Base-by-base conservation (phyloP, 768 basidiomycete genomes). In the Cystobasidium ongulense region DNA sequence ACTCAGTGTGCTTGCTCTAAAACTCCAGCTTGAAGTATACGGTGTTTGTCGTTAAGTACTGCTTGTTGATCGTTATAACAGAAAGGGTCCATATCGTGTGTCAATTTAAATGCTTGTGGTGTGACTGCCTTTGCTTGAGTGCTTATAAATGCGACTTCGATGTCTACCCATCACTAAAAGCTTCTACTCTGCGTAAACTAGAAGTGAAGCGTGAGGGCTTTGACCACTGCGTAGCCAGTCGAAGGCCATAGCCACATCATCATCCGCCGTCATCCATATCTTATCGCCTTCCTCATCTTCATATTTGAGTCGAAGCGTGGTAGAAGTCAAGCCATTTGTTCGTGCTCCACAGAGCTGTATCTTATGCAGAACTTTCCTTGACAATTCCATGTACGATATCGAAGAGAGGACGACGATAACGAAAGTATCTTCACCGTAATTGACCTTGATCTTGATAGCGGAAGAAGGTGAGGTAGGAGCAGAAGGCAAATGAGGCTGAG, bases 221-320 rank as follows among this genome's bases (percentile, higher is more conserved):
- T 23, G 46, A 27, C 68, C 68, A 35, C 52, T 71, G 17, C 41
- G 23, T 31, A 71, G 39, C 68, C 68, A 71, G 27, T 93, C 92
- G 76, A 95, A 93, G 43, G 92, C 92, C 87, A 95, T 91, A 77
- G 91, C 90, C 39, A 94, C 89, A 80, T 95, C 92, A 80, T 95
- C 92, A 39, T 91, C 92, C 54, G 90, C 91, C 18, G 89, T 89
- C 75, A 95, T 85, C 35, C 87, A 89, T 57, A 95, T 87, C 85
- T 92, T 84, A 80, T 95, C 92, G 27, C 92, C 92, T 78, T 95
- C 92, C 79, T 95, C 92, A 81, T 95, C 92, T 81, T 84, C 87
- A 81, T 94, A 95, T 36, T 90, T 86, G 78, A 95, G 80, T 57
- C 68, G 53, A 33, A 78, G 52, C 33, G 63, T 61, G 0, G 7